Evolutionary conservation across 2,329 filamentous ascomycete species (phyloP).

Genomic region (Dactylellina cionopaga): DNA sequence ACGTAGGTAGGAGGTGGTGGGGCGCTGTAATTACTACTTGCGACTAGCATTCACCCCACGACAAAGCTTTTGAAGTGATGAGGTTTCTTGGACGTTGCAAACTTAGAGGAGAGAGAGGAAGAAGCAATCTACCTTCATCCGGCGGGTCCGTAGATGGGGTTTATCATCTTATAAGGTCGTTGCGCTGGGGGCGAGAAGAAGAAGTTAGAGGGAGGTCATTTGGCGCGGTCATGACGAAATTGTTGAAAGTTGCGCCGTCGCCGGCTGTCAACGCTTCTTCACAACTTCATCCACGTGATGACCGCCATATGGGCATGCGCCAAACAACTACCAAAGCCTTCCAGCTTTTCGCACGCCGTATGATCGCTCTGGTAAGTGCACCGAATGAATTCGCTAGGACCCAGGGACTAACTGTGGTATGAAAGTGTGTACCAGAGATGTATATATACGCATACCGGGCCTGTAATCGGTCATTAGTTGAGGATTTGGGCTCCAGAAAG

Average conservation of each 20-base stretch:
- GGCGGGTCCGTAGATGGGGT: conserved; percentile 13
- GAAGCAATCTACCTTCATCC: conserved; percentile 16
- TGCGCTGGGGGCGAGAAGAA: not conserved
- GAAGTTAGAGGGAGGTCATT: conserved; percentile 21
- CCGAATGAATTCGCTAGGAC: too few species aligned
- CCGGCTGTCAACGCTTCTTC: not conserved
- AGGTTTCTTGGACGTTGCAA: not conserved
- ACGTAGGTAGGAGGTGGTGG: too few species aligned
- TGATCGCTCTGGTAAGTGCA: too few species aligned
- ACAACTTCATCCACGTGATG: not conserved
- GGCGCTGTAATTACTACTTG: too few species aligned
- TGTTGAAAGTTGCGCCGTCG: conserved; percentile 13
- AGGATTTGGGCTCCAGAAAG: too few species aligned
- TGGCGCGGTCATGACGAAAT: conserved; percentile 51
- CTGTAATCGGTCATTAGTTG: too few species aligned
- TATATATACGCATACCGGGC: too few species aligned
- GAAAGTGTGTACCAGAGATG: too few species aligned
- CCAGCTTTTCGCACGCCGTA: too few species aligned
- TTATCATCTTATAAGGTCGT: conserved; percentile 27
- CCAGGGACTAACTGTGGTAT: too few species aligned
- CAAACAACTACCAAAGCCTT: too few species aligned
- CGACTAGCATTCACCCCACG: not conserved
- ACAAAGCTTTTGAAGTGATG: not conserved
- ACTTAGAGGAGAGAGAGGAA: not conserved
- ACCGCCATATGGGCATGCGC: too few species aligned